Percentiles rank a stretch among this genome's conserved stretches.
Conservation (phyloP, 495 filamentous ascomycete genomes). For the Podospora comata region DNA sequence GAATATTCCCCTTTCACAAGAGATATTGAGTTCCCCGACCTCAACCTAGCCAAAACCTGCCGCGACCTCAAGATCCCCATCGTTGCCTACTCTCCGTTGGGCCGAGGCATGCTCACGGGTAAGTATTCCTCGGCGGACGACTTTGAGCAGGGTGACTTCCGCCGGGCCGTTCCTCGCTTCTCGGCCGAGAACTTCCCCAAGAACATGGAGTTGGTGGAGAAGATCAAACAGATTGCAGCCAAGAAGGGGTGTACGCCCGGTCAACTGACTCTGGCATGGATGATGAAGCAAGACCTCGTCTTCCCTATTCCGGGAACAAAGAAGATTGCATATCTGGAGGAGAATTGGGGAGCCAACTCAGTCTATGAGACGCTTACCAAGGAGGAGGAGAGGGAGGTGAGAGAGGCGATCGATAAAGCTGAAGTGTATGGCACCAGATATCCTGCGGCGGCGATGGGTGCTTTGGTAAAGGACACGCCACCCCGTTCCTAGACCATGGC, state of each 20-base stretch:
- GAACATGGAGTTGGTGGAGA: conserved; percentile 69
- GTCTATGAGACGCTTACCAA: conserved; percentile 11
- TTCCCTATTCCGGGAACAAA: conserved; percentile 27
- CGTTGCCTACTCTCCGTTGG: conserved; percentile 54
- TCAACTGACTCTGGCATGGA: conserved; percentile 77
- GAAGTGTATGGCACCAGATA: conserved; percentile 19
- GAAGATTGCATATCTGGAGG: conserved; percentile 14
- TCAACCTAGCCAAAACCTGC: conserved; percentile 19
- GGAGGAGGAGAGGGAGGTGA: conserved; percentile 15
- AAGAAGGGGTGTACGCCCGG: conserved; percentile 65
- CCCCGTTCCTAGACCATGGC: not conserved
- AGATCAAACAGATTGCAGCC: conserved; percentile 62
- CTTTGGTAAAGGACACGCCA: conserved; percentile 19
- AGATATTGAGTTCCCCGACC: conserved; percentile 22
- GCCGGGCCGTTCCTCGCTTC: conserved; percentile 57
- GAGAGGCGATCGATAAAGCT: conserved; percentile 9
- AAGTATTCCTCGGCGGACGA: conserved; percentile 59
- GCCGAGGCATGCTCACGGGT: conserved; percentile 61
- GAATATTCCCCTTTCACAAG: conserved; percentile 27
- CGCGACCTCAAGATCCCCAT: conserved; percentile 62
- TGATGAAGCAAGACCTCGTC: conserved; percentile 54
- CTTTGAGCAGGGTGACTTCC: conserved; percentile 58
- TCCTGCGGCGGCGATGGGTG: conserved; percentile 12
- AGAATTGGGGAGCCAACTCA: conserved; percentile 14
- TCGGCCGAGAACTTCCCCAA: conserved; percentile 63